phyloP scores from a whole-genome alignment of 345 rosid species.

The Euphorbia tirucalli region DNA sequence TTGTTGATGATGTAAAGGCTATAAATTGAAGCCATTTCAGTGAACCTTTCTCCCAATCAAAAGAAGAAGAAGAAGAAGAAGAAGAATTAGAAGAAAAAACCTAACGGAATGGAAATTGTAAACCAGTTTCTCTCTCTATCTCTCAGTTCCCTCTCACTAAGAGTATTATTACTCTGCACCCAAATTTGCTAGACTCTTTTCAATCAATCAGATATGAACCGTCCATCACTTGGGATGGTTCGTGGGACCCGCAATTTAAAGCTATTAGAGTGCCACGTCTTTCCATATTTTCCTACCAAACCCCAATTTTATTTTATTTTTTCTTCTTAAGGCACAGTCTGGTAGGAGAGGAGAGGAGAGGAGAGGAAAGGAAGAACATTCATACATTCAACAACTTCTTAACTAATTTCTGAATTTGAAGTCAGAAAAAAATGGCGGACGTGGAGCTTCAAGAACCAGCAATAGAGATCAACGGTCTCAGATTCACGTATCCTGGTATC shows the following conservation, averaged over 20 bases:
- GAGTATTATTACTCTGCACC: background rate
- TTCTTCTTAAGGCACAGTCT: background rate
- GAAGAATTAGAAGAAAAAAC: too few relatives aligned
- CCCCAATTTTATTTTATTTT: too few relatives aligned
- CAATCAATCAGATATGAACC: background rate
- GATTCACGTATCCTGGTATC: conserved; percentile 93
- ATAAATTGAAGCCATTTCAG: conserved; percentile 55
- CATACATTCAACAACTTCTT: background rate
- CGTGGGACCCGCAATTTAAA: background rate
- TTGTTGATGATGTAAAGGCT: conserved; percentile 28
- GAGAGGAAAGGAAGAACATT: background rate
- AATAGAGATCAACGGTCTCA: conserved; percentile 69
- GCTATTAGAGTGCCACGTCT: background rate
- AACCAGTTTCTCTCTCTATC: too few relatives aligned
- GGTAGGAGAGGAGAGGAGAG: too few relatives aligned
- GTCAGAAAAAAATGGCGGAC: conserved; percentile 30
- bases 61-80: background rate
- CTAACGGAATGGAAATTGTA: too few relatives aligned
- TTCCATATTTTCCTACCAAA: background rate
- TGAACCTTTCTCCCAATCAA: background rate
- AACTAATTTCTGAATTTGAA: background rate
- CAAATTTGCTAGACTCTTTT: background rate
- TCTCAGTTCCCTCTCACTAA: background rate
- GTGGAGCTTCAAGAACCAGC: conserved; percentile 36
- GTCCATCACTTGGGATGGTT: background rate